A percentile compares a stretch with the other conserved stretches of the same genome.
Conservation (phyloP, 2,329 filamentous ascomycete species). For the Dothideomycetes sp. region DNA sequence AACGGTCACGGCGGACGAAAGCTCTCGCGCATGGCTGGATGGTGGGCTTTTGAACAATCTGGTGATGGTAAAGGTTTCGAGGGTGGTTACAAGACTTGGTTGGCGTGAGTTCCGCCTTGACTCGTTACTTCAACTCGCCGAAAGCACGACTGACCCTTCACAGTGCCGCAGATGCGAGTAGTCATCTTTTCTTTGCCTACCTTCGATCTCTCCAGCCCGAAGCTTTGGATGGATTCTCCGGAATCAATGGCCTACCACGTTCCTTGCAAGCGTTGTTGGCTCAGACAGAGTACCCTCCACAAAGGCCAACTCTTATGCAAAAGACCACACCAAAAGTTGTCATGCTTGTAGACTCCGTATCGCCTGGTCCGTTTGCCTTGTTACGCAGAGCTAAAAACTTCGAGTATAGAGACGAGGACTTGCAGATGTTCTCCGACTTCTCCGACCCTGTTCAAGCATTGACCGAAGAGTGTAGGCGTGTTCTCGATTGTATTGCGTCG, state of each 20-base stretch:
- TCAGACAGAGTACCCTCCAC: slow-evolving; percentile 89
- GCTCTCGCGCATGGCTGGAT: slow-evolving; percentile 86
- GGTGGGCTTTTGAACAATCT: slow-evolving; percentile 94
- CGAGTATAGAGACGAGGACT: slow-evolving; percentile 83
- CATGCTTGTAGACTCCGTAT: slow-evolving; percentile 94
- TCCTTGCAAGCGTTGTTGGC: slow-evolving; percentile 84
- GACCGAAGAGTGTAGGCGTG: slow-evolving; percentile 88
- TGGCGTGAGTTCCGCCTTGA: slow-evolving; percentile 46
- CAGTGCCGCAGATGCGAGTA: slow-evolving; percentile 88
- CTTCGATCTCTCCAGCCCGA: slow-evolving; percentile 83
- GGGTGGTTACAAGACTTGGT: slow-evolving; percentile 84
- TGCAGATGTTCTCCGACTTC: slow-evolving; percentile 78
- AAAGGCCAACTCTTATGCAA: slow-evolving; percentile 65
- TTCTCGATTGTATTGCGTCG: slow-evolving; percentile 78
- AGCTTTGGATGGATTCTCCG: slow-evolving; percentile 55
- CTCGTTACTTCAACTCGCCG: not conserved
- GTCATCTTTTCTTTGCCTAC: slow-evolving; percentile 96
- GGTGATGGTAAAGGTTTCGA: slow-evolving; percentile 89
- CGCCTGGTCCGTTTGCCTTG: slow-evolving; percentile 85
- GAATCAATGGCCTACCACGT: slow-evolving; percentile 77
- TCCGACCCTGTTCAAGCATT: slow-evolving; percentile 81
- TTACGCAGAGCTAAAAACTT: slow-evolving; percentile 88
- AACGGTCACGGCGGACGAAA: slow-evolving; percentile 92
- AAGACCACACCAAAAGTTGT: slow-evolving; percentile 78
- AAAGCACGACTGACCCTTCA: slow-evolving; percentile 13